Base-by-base conservation (phyloP, 352 stramenopile species). In the Phytophthora aleatoria region DNA sequence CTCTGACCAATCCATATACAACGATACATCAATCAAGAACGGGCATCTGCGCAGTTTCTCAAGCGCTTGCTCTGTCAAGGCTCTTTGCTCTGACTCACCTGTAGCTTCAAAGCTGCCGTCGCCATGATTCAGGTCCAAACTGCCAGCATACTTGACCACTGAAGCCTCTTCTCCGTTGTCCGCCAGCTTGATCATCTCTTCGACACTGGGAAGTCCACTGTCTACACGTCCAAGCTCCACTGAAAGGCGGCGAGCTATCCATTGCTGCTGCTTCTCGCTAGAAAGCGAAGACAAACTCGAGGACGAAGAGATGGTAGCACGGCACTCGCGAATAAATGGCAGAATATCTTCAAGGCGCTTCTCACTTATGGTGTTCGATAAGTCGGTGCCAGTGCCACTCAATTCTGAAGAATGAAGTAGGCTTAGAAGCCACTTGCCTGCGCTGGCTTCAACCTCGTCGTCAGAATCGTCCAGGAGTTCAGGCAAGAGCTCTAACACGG, bases 1-100 rank as follows among this genome's bases (percentile, higher is more conserved):
- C 62, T 85, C 77, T 63, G 71, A 70, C 79, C 79, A 89, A 64
- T 81, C 57, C 67, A 78, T 79, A 69, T 73, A 84, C 55, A 79
- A 55, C 33, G 61, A 69, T 54, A 91, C 67, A 69, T 92, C 78
- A 48, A 91, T 62, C 16, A 94, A 74, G 56, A 68, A 90, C 24
- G 85, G 85, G 54, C 81, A 87, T 33, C 71, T 54, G 33, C 73
- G 68, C 53, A 94, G 61, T 6, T 76, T 72, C 16, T 62, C 73
- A 7, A 81, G 57, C 13, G 82, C 82, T 61, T 86, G 73, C 51
- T 77, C 61, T 26, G 67, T 77, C 50, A 79, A 71, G 44, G 72
- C 62, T 66, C 59, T 68, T 53, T 49, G 72, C 50, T 27, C 45
- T 42, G 59, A 85, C 73, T 81, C 70, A 89, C 75, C 73, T 90